Evolutionary conservation across 306 rosid species (phyloP).

Genomic region (Morella rubra): DNA sequence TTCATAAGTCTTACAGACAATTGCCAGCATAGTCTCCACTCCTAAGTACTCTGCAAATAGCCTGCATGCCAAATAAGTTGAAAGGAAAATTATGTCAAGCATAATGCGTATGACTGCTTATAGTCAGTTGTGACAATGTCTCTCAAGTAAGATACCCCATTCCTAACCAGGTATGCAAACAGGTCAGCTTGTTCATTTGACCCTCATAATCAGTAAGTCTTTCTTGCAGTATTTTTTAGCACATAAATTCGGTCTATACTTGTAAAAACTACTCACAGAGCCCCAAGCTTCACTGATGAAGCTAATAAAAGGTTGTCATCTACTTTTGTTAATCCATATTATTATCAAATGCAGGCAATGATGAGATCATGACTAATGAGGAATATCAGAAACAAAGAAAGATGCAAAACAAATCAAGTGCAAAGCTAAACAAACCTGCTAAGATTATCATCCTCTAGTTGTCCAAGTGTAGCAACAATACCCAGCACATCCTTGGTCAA

Average conservation of each 20-base stretch:
- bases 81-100: neutral
- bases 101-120: neutral
- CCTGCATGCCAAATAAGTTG: slow-evolving; percentile 50
- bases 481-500: slow-evolving; percentile 67
- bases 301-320: neutral
- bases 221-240: neutral
- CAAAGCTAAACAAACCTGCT: slow-evolving; percentile 51
- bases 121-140: neutral
- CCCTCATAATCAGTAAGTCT: neutral
- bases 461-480: slow-evolving; percentile 70
- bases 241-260: neutral
- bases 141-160: neutral
- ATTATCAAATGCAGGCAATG: slow-evolving; percentile 9
- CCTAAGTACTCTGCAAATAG: slow-evolving; percentile 85
- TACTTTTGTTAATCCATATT: neutral
- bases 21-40: slow-evolving; percentile 66
- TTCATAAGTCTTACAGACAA: slow-evolving; percentile 75
- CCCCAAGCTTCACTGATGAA: neutral
- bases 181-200: neutral
- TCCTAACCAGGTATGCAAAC: neutral
- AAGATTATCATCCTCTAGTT: slow-evolving; percentile 63
- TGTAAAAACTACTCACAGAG: neutral
- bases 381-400: slow-evolving; percentile 14
- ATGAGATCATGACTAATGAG: neutral
- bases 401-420: slow-evolving; percentile 7